These are phyloP conservation scores for Coemansia sp. DNA, from an alignment of 192 early-diverging fungal species.

Conservation along the genomic window DNA sequence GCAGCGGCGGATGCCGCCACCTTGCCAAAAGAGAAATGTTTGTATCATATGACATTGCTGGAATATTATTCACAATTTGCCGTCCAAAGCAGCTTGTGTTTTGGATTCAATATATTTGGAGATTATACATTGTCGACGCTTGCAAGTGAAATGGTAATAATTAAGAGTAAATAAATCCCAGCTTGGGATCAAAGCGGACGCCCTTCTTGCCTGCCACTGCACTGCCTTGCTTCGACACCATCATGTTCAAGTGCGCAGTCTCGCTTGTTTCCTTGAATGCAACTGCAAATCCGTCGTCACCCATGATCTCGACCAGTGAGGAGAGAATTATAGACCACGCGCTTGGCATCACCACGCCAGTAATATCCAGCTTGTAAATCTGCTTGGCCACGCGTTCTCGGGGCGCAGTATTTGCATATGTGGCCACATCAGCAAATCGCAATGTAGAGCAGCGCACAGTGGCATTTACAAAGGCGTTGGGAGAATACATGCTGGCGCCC, in stretches of 20 bases:
- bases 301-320: constrained; percentile 17
- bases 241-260: constrained; percentile 41
- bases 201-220: constrained; percentile 31
- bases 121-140: too few relatives aligned
- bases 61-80: not conserved
- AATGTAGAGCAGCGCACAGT: constrained; percentile 29
- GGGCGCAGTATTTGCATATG: constrained; percentile 14
- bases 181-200: constrained; percentile 11
- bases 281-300: constrained; percentile 8
- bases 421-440: constrained; percentile 26
- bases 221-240: constrained; percentile 43
- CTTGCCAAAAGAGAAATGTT: not conserved
- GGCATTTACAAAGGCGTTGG: constrained; percentile 32
- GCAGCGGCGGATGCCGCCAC: not conserved
- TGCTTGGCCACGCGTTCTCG: constrained; percentile 7
- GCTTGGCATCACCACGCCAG: constrained; percentile 39
- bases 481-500: constrained; percentile 19
- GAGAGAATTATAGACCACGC: constrained; percentile 26
- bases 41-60: not conserved
- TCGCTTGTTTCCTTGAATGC: constrained; percentile 31
- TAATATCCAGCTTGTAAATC: constrained; percentile 29
- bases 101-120: too few relatives aligned
- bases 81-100: not conserved
- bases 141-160: not conserved
- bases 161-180: constrained; percentile 9